Evolutionary conservation across 768 basidiomycete genomes (phyloP), one percentile per base, ranked within the genome.

Genomic region (Panaeolus cyanescens): DNA sequence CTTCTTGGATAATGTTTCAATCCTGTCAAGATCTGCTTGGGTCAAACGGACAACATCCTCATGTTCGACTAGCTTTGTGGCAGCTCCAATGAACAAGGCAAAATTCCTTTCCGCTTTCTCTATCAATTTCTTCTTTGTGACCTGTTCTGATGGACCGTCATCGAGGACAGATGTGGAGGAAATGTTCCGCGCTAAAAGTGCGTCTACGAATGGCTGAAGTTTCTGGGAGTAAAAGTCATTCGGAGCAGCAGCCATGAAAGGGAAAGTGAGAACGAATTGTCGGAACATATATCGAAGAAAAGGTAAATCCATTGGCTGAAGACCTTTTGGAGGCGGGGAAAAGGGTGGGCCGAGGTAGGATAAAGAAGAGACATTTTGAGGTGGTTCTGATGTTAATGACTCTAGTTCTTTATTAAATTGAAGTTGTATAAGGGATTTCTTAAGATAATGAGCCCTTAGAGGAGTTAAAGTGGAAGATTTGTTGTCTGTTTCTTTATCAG

Each of bases 381-480:
- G 71, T 42, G 67, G 69, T 53, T 65, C 62, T 0, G 83, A 77
- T 5, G 83, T 78, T 9, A 86, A 84, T 65, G 95, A 80, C 62
- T 86, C 80, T 62, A 99, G 83, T 75, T 99, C 97, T n/a, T 76
- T 77, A 67, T 79, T 76, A 67, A 98, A 88, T 73, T 98, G 89
- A 56, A 98, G 88, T 66, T 91, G 86, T 42, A 98, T 83, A 59
- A 99, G 88, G 17, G 93, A 85, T 75, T 99, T 99, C 82, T 99
- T 99, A 73, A 99, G 92, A 75, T 99, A 99, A 72, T 99, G 97
- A 4, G 96, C 95, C 40, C 96, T 90, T 54, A 96, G 78, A 12
- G 96, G 93, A 1, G 94, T 93, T 54, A 98, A 20, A 28, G 45
- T 13, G 25, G 45, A 50, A 50, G 45, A 28, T 50, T 25, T 25